Evolutionary conservation across 192 early-diverging fungal species (phyloP).

Genomic region (Mortierella antarctica): DNA sequence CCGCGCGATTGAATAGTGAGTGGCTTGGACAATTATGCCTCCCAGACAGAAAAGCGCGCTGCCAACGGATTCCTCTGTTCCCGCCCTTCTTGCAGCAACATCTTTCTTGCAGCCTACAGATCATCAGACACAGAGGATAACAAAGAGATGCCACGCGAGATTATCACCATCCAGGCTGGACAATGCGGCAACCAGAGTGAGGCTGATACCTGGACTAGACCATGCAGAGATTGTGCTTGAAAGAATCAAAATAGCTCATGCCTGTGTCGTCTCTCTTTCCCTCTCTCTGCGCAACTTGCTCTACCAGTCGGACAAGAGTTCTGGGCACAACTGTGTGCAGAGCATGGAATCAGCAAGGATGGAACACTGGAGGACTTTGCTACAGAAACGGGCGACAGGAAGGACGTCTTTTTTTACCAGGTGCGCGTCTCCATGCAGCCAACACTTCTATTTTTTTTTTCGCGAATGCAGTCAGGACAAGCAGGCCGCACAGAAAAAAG

Average conservation of each 20-base stretch:
- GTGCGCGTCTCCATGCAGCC: slow-evolving; percentile 40
- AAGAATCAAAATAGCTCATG: neutral
- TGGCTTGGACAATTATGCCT: too few species aligned
- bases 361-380: slow-evolving; percentile 95
- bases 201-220: neutral
- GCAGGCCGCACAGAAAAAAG: neutral
- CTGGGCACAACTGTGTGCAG: slow-evolving; percentile 91
- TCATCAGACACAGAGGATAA: neutral
- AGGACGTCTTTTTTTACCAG: slow-evolving; percentile 99
- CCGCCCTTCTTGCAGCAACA: neutral
- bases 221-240: neutral
- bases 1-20: too few species aligned
- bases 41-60: too few species aligned
- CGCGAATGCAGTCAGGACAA: neutral
- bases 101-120: neutral
- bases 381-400: slow-evolving; percentile 88
- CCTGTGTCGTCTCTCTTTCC: neutral
- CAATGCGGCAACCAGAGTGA: slow-evolving; percentile 99
- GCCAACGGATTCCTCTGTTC: too few species aligned
- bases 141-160: slow-evolving; percentile 85
- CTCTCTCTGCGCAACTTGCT: neutral
- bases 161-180: slow-evolving; percentile 96
- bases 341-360: slow-evolving; percentile 96
- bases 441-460: neutral
- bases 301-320: slow-evolving; percentile 91